A percentile compares a stretch with the other conserved stretches of the same genome.
Conservation (phyloP, 352 stramenopile species). For the Globisporangium spinosum region DNA sequence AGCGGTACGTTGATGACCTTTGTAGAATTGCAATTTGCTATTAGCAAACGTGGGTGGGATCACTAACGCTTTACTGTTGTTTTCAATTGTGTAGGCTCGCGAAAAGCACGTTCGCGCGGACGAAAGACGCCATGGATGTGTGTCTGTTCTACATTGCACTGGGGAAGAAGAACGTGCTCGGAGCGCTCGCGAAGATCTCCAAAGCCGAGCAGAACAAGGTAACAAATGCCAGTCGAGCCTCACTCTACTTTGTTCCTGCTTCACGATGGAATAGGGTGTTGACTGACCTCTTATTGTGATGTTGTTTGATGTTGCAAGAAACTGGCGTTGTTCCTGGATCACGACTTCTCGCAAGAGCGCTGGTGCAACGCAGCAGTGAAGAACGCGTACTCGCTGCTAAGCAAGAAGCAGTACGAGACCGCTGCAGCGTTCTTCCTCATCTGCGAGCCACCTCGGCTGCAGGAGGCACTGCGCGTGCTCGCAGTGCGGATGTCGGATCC, state of each 20-base stretch:
- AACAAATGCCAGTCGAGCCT: background rate
- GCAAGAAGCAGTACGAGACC: constrained; percentile 89
- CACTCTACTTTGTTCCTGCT: background rate
- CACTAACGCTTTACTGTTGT: constrained; percentile 1
- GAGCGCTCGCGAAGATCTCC: constrained; percentile 70
- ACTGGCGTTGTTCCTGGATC: constrained; percentile 67
- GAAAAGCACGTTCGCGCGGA: constrained; percentile 60
- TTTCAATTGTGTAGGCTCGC: constrained; percentile 39
- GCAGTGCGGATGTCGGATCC: constrained; percentile 82
- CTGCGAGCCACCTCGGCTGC: constrained; percentile 88
- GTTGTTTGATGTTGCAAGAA: constrained; percentile 32
- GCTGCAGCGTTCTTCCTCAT: constrained; percentile 93
- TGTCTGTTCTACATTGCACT: constrained; percentile 73
- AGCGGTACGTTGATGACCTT: constrained; percentile 32
- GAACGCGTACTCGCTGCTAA: constrained; percentile 93
- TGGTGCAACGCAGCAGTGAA: constrained; percentile 89
- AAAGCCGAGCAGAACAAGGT: constrained; percentile 73
- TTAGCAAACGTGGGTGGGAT: too few relatives aligned
- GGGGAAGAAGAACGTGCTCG: constrained; percentile 77
- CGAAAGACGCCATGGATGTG: constrained; percentile 72
- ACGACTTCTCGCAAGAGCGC: constrained; percentile 79
- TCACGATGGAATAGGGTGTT: constrained; percentile 2
- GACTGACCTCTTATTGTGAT: background rate
- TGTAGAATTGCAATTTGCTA: background rate
- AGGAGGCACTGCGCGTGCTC: constrained; percentile 90